Percentiles rank a stretch among this genome's conserved stretches.
Conservation (phyloP, 768 basidiomycete species). For the Leucogyrophana mollusca region DNA sequence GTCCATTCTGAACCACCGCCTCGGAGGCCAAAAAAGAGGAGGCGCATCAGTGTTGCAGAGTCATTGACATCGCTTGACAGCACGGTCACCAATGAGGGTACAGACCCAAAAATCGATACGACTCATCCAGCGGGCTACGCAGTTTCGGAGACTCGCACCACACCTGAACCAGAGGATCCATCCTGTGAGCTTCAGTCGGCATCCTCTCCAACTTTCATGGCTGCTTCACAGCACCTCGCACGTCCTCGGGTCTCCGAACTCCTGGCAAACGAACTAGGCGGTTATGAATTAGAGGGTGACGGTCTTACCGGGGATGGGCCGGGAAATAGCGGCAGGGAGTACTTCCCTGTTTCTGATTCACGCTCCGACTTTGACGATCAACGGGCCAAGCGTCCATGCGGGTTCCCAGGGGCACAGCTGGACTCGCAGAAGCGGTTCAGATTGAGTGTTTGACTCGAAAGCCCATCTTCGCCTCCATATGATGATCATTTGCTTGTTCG, state of each 20-base stretch:
- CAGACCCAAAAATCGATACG: too few relatives aligned
- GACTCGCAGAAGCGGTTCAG: conserved; percentile 21
- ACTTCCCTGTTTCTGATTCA: conserved; percentile 34
- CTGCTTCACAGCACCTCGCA: conserved; percentile 26
- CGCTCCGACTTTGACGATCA: conserved; percentile 30
- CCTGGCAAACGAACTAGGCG: conserved; percentile 20
- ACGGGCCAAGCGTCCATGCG: conserved; percentile 21
- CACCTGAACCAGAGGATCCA: conserved; percentile 31
- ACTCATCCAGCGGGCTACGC: conserved; percentile 3
- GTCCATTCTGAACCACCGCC: conserved; percentile 22
- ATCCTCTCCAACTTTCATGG: conserved; percentile 27
- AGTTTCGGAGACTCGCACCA: conserved; percentile 25
- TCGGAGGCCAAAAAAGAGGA: conserved; percentile 33
- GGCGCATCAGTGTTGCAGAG: conserved; percentile 34
- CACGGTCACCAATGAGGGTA: conserved; percentile 3
- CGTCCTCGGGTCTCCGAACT: conserved; percentile 12
- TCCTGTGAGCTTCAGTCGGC: conserved; percentile 32
- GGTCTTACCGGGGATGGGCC: conserved; percentile 9
- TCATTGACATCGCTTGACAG: conserved; percentile 34
- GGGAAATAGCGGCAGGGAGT: conserved; percentile 28
- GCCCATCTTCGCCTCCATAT: conserved; percentile 6
- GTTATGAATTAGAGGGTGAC: conserved; percentile 25
- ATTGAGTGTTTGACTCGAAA: conserved; percentile 27
- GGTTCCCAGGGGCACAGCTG: conserved; percentile 15
- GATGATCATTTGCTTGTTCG: conserved; percentile 1